A percentile compares a stretch with the other conserved stretches of the same genome.
phyloP scores from a whole-genome alignment of 2,329 filamentous ascomycete species.

The Neurospora crassa region DNA sequence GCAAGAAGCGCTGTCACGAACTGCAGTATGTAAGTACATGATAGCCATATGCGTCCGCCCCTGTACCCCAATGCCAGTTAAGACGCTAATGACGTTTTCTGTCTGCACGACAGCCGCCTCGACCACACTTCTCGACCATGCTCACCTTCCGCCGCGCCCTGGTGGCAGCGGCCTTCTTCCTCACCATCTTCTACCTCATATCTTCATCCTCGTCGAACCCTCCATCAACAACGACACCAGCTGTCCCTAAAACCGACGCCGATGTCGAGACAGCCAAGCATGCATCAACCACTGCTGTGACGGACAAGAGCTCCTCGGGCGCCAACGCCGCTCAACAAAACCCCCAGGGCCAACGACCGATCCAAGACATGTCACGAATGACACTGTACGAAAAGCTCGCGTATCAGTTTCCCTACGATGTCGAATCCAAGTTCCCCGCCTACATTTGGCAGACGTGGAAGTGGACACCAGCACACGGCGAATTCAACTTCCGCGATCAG shows the following conservation, averaged over 20 bases:
- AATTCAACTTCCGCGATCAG: conserved; percentile 72
- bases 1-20: neutral
- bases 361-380: conserved; percentile 62
- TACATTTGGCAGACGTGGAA: conserved; percentile 99
- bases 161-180: conserved; percentile 57
- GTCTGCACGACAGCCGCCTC: neutral
- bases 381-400: conserved; percentile 72
- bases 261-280: conserved; percentile 15
- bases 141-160: conserved; percentile 70
- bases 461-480: conserved; percentile 63
- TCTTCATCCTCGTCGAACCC: conserved; percentile 38
- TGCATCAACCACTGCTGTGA: conserved; percentile 14
- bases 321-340: conserved; percentile 13
- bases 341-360: conserved; percentile 41
- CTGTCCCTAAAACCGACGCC: conserved; percentile 16
- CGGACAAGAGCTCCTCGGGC: conserved; percentile 7
- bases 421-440: conserved; percentile 80
- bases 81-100: neutral
- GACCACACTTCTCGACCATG: conserved; percentile 40
- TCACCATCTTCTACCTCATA: conserved; percentile 62
- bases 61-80: neutral
- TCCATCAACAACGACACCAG: conserved; percentile 24
- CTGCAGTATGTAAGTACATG: neutral
- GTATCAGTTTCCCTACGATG: conserved; percentile 90
- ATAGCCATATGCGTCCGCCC: neutral